Base-by-base conservation (phyloP, 1,284 basidiomycete species). In the Cutaneotrichosporon cavernicola region DNA sequence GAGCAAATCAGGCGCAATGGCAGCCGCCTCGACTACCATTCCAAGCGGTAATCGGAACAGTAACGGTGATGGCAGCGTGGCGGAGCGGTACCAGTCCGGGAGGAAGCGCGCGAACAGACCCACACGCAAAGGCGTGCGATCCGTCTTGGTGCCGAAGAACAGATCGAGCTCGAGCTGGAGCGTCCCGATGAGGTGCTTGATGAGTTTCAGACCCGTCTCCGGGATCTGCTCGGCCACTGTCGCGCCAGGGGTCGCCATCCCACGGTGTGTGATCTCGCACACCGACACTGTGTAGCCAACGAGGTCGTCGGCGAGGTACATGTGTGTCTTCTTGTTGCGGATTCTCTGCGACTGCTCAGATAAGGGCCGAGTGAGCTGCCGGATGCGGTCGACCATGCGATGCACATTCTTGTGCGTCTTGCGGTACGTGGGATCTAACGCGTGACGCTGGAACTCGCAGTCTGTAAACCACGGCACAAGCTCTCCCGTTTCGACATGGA, bases 261-360 rank as follows among this genome's bases (percentile, higher is more conserved):
- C 92, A 36, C 94, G 85, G 61, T 89, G 86, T 0, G 90, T 86
- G 26, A 91, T 86, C 80, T 97, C 95, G 61, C 91, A 85, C n/a
- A 86, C 84, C 2, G 88, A 83, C 53, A 97, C 85, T 0, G 92
- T 94, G 76, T 95, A 97, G 1, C 88, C 91, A n/a, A 96, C 83
- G 38, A 97, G 81, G 68, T 96, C 92, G 71, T 95, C 90, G 0
- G 94, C 91, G 3, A 97, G 82, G 73, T 95, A 95, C 65, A 93
- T 86, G 61, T 75, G 74, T 22, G 72, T 71, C 55, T 80, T 79
- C 57, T 70, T 73, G 30, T 75, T 73, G 57, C 78, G 69, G 31
- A 80, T 72, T n/a, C 75, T 70, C 38, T 74, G 72, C 55, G 74
- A 76, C 67, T 79, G 80, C 66, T 78, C 79, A 11, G 74, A 80